Conservation (phyloP, 805 yeast genomes). For the Kazachstania martiniae region DNA sequence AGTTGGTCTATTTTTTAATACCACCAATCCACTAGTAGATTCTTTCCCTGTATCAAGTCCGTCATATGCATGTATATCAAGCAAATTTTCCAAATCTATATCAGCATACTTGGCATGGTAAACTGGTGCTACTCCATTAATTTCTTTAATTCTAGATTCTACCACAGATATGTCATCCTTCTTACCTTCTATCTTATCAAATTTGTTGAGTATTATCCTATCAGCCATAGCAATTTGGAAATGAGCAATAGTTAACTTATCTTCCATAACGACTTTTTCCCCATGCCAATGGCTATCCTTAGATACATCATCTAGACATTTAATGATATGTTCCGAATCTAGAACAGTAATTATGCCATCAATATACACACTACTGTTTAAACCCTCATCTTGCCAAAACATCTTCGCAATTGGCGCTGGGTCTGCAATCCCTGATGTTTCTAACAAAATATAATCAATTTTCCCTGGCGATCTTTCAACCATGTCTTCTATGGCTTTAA, state of each 20-base stretch:
- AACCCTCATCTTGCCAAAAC: constrained; percentile 95
- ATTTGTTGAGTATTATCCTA: constrained; percentile 65
- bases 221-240: constrained; percentile 89
- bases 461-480: constrained; percentile 57
- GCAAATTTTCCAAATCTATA: constrained; percentile 47
- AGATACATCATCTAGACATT: constrained; percentile 51
- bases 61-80: constrained; percentile 76
- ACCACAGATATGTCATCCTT: constrained; percentile 24
- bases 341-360: constrained; percentile 89
- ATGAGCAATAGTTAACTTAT: constrained; percentile 66
- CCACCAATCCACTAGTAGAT: background rate
- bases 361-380: constrained; percentile 71
- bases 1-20: constrained; percentile 11
- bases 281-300: constrained; percentile 61
- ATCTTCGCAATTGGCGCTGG: constrained; percentile 95
- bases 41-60: constrained; percentile 7
- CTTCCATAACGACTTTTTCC: constrained; percentile 30
- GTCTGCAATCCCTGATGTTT: constrained; percentile 94
- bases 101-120: constrained; percentile 66
- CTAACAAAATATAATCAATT: constrained; percentile 85
- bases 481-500: constrained; percentile 82
- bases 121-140: constrained; percentile 63
- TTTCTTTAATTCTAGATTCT: constrained; percentile 28
- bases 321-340: constrained; percentile 57
- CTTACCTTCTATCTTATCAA: constrained; percentile 39